phyloP scores from a whole-genome alignment of 2,329 filamentous ascomycete species.

The Alternaria longipes region DNA sequence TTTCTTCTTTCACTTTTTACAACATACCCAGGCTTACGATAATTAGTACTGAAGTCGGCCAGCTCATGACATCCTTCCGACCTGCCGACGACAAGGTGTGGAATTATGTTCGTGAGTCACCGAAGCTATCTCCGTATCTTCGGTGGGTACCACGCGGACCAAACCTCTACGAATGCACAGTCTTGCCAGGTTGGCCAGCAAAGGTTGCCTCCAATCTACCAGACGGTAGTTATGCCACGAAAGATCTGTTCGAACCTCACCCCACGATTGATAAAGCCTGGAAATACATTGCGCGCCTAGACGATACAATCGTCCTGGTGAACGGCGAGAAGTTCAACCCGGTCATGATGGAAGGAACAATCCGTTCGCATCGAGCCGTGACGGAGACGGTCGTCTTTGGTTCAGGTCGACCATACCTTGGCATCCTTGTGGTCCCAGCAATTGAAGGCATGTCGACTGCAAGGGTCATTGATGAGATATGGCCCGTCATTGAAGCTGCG shows the following conservation, averaged over 20 bases:
- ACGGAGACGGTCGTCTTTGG: conserved; percentile 68
- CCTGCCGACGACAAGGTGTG: conserved; percentile 64
- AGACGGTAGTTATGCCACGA: conserved; percentile 34
- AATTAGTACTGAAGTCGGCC: conserved; percentile 67
- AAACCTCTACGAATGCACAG: conserved; percentile 53
- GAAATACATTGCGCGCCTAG: conserved; percentile 58
- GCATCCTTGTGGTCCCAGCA: conserved; percentile 63
- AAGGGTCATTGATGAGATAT: conserved; percentile 55
- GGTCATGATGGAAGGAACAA: conserved; percentile 61
- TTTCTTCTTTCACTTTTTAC: too few relatives aligned
- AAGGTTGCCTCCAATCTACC: conserved; percentile 34
- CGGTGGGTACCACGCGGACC: conserved; percentile 50
- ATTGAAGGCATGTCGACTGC: not conserved
- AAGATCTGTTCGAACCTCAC: conserved; percentile 59
- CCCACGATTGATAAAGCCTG: conserved; percentile 56
- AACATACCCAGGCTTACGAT: not conserved
- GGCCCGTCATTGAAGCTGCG: conserved; percentile 60
- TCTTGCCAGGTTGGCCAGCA: conserved; percentile 50
- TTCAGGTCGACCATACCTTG: conserved; percentile 61
- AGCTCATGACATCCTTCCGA: conserved; percentile 70
- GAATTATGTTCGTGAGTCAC: conserved; percentile 64
- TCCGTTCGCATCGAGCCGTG: conserved; percentile 63
- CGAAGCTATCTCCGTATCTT: conserved; percentile 55
- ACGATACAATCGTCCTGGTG: conserved; percentile 58
- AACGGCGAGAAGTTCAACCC: conserved; percentile 63